phyloP scores from a whole-genome alignment of 169 alveolate genomes.

The Perkinsus marinus region DNA sequence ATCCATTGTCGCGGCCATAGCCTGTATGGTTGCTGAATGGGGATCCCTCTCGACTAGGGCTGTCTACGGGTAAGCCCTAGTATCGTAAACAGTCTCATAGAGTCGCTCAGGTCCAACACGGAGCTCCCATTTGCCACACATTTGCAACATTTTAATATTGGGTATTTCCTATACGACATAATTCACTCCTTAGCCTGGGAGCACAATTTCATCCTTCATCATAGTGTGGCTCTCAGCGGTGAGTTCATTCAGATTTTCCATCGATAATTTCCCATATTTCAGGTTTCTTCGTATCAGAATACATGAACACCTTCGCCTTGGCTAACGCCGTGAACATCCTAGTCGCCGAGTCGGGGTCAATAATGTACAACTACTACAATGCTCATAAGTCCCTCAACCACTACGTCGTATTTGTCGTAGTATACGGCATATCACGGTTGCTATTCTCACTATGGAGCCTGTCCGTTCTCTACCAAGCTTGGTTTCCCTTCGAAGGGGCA shows the following conservation, averaged over 20 bases:
- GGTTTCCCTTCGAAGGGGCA: background rate
- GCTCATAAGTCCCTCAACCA: background rate
- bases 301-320: background rate
- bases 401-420: background rate
- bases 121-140: background rate
- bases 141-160: background rate
- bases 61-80: background rate
- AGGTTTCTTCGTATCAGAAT: background rate
- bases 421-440: background rate
- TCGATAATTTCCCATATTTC: too few species aligned
- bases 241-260: background rate
- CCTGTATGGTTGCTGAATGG: background rate
- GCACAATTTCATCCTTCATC: background rate
- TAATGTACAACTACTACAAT: background rate
- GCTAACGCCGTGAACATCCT: background rate
- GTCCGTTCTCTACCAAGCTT: background rate
- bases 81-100: background rate
- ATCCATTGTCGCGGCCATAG: background rate
- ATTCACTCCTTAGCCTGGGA: background rate
- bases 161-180: background rate
- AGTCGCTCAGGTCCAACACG: background rate
- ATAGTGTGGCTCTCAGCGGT: background rate
- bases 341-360: background rate
- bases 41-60: background rate
- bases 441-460: background rate